These are phyloP conservation scores for Venturia oleaginea DNA, from an alignment of 2,329 filamentous ascomycete genomes.

Conservation along the genomic window DNA sequence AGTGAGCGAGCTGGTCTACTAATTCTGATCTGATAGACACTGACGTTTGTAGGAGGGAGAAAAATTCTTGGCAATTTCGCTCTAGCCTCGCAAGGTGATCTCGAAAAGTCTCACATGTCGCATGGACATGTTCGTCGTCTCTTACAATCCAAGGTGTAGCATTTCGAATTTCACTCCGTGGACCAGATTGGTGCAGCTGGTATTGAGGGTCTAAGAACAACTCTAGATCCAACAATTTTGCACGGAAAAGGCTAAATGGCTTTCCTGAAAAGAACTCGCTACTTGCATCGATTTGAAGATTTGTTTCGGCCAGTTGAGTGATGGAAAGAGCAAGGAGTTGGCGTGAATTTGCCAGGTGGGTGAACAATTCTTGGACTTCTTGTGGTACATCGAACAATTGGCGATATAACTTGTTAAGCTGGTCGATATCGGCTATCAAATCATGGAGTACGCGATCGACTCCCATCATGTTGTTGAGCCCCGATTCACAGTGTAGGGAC, in stretches of 20 bases:
- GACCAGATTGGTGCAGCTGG: constrained; percentile 8
- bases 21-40: not conserved
- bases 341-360: not conserved
- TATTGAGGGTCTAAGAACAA: constrained; percentile 12
- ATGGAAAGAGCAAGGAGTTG: not conserved
- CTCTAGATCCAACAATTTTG: constrained; percentile 12
- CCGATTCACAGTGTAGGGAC: not conserved
- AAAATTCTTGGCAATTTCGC: not conserved
- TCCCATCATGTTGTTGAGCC: constrained; percentile 3
- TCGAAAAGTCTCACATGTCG: not conserved
- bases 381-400: constrained; percentile 7
- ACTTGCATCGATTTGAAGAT: not conserved
- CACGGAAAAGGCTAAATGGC: constrained; percentile 5
- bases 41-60: constrained; percentile 1
- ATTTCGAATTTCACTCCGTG: not conserved
- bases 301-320: not conserved
- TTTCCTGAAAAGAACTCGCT: not conserved
- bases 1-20: not conserved
- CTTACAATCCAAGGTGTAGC: constrained; percentile 5
- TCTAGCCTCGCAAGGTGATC: not conserved
- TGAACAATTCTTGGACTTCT: constrained; percentile 7
- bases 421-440: constrained; percentile 13
- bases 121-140: not conserved
- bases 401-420: constrained; percentile 7
- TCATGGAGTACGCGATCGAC: constrained; percentile 5